Base-by-base conservation (phyloP, 2,329 filamentous ascomycete species). In the Pseudohalonectria lignicola region DNA sequence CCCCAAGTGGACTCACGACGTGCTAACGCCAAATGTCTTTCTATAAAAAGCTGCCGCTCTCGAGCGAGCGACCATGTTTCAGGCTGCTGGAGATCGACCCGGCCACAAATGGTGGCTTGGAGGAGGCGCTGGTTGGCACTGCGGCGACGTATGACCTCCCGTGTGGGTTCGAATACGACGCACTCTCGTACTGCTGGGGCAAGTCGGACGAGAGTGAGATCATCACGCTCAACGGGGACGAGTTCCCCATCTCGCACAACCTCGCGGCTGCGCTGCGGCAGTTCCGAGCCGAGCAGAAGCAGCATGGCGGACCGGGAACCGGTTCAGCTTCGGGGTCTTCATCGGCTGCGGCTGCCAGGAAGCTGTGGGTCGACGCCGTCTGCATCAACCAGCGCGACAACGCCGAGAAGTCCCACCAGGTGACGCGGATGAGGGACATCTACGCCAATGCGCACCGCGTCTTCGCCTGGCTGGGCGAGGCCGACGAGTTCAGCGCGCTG, bases 321-420 rank as follows among this genome's bases (percentile, higher is more conserved):
- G n/a, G n/a, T n/a, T n/a, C n/a, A n/a, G n/a, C n/a, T n/a, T n/a
- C n/a, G n/a, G n/a, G n/a, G n/a, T n/a, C n/a, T n/a, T n/a, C n/a
- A n/a, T n/a, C n/a, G n/a, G n/a, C n/a, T n/a, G n/a, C 29, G 2
- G 29, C 20, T 13, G 25, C 35, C 15, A 5, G 16, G 7, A 10
- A n/a, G 11, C 35, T 61, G 37, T 42, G 54, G 43, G 37, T 57
- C 15, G 63, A 67, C 45, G 61, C 49, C 12, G 21, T 52, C 4
- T 47, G 47, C 39, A 47, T 49, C 35, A 32, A 49, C 36, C 47
- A 49, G 28, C 20, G 19, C 12, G 31, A 41, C 15, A 28, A 17
- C 2, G 37, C 15, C 16, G 45, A 49, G 36, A 39, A 40, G 31
- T 34, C 31, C 7, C 10, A 33, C 10, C 43, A 49, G 34, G 43